Conservation (phyloP, 345 rosid species). For the Durio zibethinus region DNA sequence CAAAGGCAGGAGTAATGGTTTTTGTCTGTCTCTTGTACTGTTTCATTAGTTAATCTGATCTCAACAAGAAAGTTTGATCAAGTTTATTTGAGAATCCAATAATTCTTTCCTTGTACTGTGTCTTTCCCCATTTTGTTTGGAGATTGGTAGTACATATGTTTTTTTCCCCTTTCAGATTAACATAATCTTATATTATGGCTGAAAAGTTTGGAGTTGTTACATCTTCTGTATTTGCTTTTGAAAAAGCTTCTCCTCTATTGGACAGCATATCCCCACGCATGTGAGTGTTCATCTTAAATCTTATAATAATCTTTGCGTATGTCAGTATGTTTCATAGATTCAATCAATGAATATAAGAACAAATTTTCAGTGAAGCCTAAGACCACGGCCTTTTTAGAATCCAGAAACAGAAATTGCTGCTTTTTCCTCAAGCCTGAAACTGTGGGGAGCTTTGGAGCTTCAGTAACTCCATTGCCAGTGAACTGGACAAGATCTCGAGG, state of each 20-base stretch:
- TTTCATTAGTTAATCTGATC: neutral
- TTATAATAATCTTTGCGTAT: neutral
- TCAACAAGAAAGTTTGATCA: neutral
- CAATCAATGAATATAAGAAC: neutral
- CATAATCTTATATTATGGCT: neutral
- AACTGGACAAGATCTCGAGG: no score
- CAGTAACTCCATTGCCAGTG: no score
- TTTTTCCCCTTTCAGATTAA: neutral
- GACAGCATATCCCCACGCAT: neutral
- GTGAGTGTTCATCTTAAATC: no score
- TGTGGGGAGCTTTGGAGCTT: no score
- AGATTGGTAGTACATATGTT: neutral
- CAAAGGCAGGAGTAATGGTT: neutral
- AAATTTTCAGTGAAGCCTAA: no score
- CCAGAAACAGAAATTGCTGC: no score
- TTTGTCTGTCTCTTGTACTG: neutral
- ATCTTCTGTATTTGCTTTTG: neutral
- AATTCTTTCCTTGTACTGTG: constrained; percentile 1
- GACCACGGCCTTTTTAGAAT: no score
- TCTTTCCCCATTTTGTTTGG: neutral
- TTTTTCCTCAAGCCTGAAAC: no score
- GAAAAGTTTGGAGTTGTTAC: neutral
- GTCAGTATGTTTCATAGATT: neutral
- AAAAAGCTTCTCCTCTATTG: neutral
- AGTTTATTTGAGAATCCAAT: constrained; percentile 1